Base-by-base conservation (phyloP, 345 rosid genomes). In the Raphanus sativus region DNA sequence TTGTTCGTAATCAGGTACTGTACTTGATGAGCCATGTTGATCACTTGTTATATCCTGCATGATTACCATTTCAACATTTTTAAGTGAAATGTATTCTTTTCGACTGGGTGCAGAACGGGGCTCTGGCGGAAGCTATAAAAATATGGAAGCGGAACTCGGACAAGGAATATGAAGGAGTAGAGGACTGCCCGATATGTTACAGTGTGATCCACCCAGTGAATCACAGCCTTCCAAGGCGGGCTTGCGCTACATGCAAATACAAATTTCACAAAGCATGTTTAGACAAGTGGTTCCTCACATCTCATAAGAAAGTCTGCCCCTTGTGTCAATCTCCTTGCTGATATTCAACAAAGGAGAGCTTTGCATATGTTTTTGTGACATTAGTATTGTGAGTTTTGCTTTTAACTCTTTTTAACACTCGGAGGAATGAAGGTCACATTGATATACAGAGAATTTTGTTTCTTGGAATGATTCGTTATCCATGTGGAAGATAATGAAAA, bases 161-260 rank as follows among this genome's bases (percentile, higher is more conserved):
- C 85, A 92, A 92, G 85, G 97, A 90, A 81, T 94, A 90, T 75
- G 90, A 90, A 86, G 98, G 98, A 70, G 87, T 92, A 36, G 98
- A 94, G 77, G 98, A 94, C 86, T 94, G 98, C 72, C 98, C 98
- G 4, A 94, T 94, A 65, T 94, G 98, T 80, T 94, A 94, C 86
- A 94, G 97, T 80, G 97, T 94, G 75, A 92, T 94, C 71, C 98
- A 94, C 83, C 87, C 96, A n/a, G 81, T 73, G 21, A 89, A 92
- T 80, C 98, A 89, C 79, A 87, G 90, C 86, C 94, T 90, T 69
- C 98, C 98, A 68, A 95, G 96, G 64, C 92, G 90, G 75, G 96
- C 96, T 54, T 94, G 98, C 87, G 84, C 80, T 77, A 92, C 97
- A 62, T 92, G 98, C 89, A 92, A 92, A 76, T 93, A 94, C 88